A percentile compares a stretch with the other conserved stretches of the same genome.
phyloP scores from a whole-genome alignment of 352 stramenopile species.

The Pythium diclinum region DNA sequence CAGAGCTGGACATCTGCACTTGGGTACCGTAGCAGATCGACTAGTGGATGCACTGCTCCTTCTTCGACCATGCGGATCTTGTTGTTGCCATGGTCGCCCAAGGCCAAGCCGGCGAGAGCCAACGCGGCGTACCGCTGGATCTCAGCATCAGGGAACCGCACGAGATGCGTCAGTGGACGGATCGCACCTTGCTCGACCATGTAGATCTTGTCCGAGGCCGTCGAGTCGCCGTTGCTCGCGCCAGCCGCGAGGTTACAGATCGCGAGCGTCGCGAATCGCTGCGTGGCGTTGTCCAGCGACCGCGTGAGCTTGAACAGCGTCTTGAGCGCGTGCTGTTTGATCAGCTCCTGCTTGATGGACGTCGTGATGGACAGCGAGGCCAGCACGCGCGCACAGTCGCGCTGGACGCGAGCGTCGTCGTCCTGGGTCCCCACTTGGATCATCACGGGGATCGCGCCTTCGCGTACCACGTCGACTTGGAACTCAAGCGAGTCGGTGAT shows the following conservation, averaged over 20 bases:
- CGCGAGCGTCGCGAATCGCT: slow-evolving; percentile 93
- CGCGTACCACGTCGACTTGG: slow-evolving; percentile 87
- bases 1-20: slow-evolving; percentile 92
- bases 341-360: slow-evolving; percentile 80
- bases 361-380: slow-evolving; percentile 89
- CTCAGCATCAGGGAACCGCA: slow-evolving; percentile 93
- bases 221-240: slow-evolving; percentile 23
- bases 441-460: slow-evolving; percentile 81
- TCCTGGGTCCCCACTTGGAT: slow-evolving; percentile 67
- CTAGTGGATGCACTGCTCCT: slow-evolving; percentile 88
- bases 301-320: slow-evolving; percentile 93
- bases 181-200: slow-evolving; percentile 92
- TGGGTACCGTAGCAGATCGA: slow-evolving; percentile 94
- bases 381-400: slow-evolving; percentile 89
- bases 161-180: slow-evolving; percentile 92
- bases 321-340: slow-evolving; percentile 77
- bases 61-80: slow-evolving; percentile 92
- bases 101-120: slow-evolving; percentile 87
- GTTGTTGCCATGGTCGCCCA: slow-evolving; percentile 91
- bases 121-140: slow-evolving; percentile 95
- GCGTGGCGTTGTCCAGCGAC: slow-evolving; percentile 89
- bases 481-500: slow-evolving; percentile 88
- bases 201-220: slow-evolving; percentile 67
- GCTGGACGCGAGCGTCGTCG: slow-evolving; percentile 92
- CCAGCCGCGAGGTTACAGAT: slow-evolving; percentile 91